A percentile compares a stretch with the other conserved stretches of the same genome.
Evolutionary conservation across 1,284 basidiomycete genomes (phyloP).

Genomic region (Microbotryum scabiosae): DNA sequence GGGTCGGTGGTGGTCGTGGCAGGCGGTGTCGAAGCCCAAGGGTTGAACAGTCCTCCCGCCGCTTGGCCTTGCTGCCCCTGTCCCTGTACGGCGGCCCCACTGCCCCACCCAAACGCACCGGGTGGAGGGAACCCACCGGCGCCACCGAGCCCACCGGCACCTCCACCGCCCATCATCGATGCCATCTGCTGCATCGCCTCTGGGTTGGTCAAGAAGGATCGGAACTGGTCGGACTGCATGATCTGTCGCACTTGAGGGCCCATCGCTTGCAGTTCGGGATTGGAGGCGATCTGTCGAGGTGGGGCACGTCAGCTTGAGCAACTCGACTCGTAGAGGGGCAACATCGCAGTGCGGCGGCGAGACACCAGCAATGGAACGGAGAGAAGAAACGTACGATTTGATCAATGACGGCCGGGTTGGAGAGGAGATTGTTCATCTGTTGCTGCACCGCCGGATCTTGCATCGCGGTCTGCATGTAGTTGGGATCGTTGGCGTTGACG

Average conservation of each 20-base stretch:
- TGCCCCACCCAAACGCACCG: constrained; percentile 37
- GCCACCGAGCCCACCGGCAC: constrained; percentile 12
- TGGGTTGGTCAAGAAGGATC: constrained; percentile 50
- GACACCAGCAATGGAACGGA: not conserved
- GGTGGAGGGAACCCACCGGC: constrained; percentile 15
- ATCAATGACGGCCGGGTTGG: constrained; percentile 71
- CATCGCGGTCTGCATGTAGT: constrained; percentile 78
- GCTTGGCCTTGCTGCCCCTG: constrained; percentile 11
- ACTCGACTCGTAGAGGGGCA: not conserved
- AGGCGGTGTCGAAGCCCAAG: constrained; percentile 2
- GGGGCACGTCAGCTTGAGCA: not conserved
- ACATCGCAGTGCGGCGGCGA: not conserved
- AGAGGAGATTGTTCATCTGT: constrained; percentile 66
- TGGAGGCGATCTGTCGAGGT: constrained; percentile 58
- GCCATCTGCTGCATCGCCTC: constrained; percentile 70
- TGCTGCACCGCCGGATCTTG: constrained; percentile 68
- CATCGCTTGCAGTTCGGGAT: constrained; percentile 70
- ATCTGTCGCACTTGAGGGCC: constrained; percentile 69
- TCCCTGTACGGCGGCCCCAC: constrained; percentile 27
- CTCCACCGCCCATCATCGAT: constrained; percentile 38
- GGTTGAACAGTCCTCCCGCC: constrained; percentile 5
- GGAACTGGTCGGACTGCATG: constrained; percentile 44
- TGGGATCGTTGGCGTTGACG: constrained; percentile 66
- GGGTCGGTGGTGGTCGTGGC: constrained; percentile 5
- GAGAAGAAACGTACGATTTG: constrained; percentile 43